Conservation (phyloP, 2,329 filamentous ascomycete genomes). For the Ophiostoma novo-ulmi region DNA sequence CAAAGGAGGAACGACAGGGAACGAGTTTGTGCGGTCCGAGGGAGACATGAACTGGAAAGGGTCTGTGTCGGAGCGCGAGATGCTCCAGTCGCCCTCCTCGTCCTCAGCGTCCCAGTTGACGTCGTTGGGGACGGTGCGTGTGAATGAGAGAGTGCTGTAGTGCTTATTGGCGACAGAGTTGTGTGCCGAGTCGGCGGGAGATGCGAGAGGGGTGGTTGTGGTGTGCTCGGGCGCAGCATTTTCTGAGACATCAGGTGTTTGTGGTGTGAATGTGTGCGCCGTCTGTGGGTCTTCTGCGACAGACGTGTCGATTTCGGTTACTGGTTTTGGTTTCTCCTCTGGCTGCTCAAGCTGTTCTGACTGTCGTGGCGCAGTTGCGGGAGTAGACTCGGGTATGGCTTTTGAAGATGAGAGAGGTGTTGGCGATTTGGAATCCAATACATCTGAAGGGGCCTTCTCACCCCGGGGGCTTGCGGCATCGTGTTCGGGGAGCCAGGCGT, state of each 20-base stretch:
- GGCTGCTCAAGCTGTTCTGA: background rate
- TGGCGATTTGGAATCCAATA: background rate
- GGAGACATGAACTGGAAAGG: constrained; percentile 57
- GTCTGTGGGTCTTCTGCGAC: constrained; percentile 9
- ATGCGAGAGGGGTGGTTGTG: background rate
- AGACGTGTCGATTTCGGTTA: background rate
- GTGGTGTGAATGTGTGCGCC: constrained; percentile 6
- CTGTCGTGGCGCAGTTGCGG: background rate
- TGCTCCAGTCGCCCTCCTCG: constrained; percentile 53
- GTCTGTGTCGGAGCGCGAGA: constrained; percentile 49
- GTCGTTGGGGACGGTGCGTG: constrained; percentile 59
- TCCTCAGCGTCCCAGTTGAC: constrained; percentile 56
- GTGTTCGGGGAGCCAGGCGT: constrained; percentile 35
- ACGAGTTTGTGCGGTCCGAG: constrained; percentile 57
- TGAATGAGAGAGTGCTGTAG: constrained; percentile 57
- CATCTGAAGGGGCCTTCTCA: constrained; percentile 16
- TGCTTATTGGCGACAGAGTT: constrained; percentile 42
- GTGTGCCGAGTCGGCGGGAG: background rate
- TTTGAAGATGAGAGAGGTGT: background rate
- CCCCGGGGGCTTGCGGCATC: constrained; percentile 30
- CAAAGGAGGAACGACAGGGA: constrained; percentile 51
- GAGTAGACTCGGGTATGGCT: background rate
- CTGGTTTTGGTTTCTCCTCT: background rate
- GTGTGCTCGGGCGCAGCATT: background rate
- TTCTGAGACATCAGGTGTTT: background rate